phyloP scores from a whole-genome alignment of 75 land plant genomes.

The Adiantum capillusveneris region DNA sequence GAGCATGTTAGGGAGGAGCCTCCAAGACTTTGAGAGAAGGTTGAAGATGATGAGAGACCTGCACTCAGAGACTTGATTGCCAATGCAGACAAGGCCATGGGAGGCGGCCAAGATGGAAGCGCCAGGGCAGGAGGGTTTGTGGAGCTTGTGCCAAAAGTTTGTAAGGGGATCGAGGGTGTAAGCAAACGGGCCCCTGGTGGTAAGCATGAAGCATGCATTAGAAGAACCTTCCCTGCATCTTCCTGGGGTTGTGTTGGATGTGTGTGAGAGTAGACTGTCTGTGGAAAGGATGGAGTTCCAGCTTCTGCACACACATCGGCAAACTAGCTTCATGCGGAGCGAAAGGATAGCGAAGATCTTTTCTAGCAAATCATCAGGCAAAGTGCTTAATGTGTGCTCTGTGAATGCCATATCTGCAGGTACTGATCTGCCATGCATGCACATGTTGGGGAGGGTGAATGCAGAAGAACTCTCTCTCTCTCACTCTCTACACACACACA shows the following conservation, averaged over 20 bases:
- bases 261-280: background rate
- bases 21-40: constrained; percentile 14
- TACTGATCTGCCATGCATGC: no score
- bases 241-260: background rate
- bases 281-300: background rate
- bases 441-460: no score
- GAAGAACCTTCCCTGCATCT: background rate
- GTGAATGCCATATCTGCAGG: no score
- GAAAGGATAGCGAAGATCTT: background rate
- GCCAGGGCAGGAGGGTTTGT: constrained; percentile 12
- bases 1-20: constrained; percentile 22
- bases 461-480: no score
- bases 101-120: constrained; percentile 26
- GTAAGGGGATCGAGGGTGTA: constrained; percentile 13
- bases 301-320: background rate
- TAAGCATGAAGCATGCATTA: constrained; percentile 21
- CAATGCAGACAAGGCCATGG: constrained; percentile 25
- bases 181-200: constrained; percentile 16
- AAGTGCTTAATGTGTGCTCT: no score
- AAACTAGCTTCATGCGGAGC: background rate
- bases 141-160: constrained; percentile 16
- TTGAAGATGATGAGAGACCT: constrained; percentile 29
- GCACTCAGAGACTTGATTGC: constrained; percentile 28
- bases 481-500: no score
- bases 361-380: background rate